Conservation (phyloP, 208 protist species). For the Entamoeba dispar region DNA sequence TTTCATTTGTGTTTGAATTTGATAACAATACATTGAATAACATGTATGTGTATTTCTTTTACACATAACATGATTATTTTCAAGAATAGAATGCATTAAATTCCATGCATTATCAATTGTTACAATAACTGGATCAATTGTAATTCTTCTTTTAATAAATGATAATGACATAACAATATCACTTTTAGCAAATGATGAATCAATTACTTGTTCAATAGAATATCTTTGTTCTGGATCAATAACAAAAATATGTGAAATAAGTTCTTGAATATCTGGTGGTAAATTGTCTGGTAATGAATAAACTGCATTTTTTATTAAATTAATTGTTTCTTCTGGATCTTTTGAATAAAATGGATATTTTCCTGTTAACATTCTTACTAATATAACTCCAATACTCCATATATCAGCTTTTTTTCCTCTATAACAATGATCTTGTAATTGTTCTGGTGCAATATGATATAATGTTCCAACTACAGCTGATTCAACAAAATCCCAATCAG, state of each 20-base stretch:
- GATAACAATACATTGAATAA: neutral
- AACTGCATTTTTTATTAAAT: neutral
- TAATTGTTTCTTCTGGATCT: neutral
- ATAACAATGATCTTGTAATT: neutral
- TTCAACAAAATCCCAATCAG: neutral
- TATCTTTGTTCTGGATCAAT: neutral
- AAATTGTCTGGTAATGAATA: neutral
- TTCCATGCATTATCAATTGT: neutral
- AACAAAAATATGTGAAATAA: neutral
- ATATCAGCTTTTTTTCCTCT: neutral
- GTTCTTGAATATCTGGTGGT: neutral
- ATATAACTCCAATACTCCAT: neutral
- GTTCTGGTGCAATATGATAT: neutral
- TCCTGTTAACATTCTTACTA: neutral
- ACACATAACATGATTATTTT: neutral
- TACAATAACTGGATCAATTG: neutral
- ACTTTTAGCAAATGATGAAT: neutral
- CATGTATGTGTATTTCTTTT: neutral
- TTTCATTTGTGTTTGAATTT: neutral
- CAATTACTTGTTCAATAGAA: neutral
- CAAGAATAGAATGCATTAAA: neutral
- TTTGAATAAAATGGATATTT: neutral
- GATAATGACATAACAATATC: neutral
- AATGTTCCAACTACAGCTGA: neutral
- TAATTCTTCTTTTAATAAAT: neutral